Conservation (phyloP, 2,329 filamentous ascomycete genomes). For the Fusarium anthophilum region DNA sequence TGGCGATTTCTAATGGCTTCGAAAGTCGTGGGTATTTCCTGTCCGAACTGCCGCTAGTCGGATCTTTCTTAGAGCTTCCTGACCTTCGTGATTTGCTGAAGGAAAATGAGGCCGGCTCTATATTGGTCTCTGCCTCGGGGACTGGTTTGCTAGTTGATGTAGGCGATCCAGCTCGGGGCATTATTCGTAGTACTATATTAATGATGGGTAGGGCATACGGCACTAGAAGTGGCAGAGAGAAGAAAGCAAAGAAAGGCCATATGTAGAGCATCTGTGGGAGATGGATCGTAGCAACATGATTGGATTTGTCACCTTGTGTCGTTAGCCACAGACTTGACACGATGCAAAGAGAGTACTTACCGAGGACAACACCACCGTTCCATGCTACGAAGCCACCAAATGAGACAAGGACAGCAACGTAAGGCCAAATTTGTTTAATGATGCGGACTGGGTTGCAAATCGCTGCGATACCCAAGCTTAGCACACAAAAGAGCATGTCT, state of each 20-base stretch:
- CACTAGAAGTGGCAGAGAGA: slow-evolving; percentile 81
- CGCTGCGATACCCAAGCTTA: slow-evolving; percentile 72
- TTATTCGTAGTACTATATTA: slow-evolving; percentile 15
- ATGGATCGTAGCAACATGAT: slow-evolving; percentile 90
- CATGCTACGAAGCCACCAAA: slow-evolving; percentile 82
- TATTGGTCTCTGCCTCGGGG: background rate
- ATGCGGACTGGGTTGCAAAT: slow-evolving; percentile 59
- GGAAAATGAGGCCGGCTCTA: background rate
- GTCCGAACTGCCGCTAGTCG: background rate
- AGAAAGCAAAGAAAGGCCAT: slow-evolving; percentile 90
- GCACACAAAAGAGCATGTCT: slow-evolving; percentile 65
- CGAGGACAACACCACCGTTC: slow-evolving; percentile 93
- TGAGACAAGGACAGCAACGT: slow-evolving; percentile 68
- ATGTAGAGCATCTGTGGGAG: slow-evolving; percentile 94
- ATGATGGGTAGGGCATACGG: slow-evolving; percentile 56
- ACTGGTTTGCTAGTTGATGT: background rate
- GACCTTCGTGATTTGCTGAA: slow-evolving; percentile 1
- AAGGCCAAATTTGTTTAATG: slow-evolving; percentile 63
- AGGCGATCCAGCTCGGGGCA: background rate
- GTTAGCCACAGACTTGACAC: slow-evolving; percentile 36
- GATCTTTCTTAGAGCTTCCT: background rate
- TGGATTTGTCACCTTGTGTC: slow-evolving; percentile 83
- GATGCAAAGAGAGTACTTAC: slow-evolving; percentile 54
- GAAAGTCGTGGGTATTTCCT: slow-evolving; percentile 4
- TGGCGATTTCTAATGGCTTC: slow-evolving; percentile 3